A percentile compares a stretch with the other conserved stretches of the same genome.
These are phyloP conservation scores for Wakefieldia striispora DNA, from an alignment of 768 basidiomycete genomes.

Conservation along the genomic window DNA sequence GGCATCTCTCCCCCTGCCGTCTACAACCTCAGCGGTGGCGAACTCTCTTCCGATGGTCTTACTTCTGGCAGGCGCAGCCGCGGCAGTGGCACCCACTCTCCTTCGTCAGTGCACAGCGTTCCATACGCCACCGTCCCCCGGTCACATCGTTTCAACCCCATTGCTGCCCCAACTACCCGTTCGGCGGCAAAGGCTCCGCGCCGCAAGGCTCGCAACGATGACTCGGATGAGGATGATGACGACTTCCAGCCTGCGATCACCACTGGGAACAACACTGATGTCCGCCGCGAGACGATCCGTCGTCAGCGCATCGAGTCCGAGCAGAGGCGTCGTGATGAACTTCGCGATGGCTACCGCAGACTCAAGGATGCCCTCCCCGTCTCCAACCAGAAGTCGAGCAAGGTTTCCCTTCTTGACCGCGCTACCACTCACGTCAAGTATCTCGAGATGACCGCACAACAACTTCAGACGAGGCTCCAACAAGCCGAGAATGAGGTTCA, in stretches of 20 bases:
- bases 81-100: conserved; percentile 60
- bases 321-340: conserved; percentile 88
- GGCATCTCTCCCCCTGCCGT: conserved; percentile 72
- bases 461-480: conserved; percentile 74
- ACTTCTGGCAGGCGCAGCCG: conserved; percentile 66
- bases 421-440: conserved; percentile 86
- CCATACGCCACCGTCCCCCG: conserved; percentile 65
- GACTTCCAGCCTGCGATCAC: conserved; percentile 61
- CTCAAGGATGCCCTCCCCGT: conserved; percentile 89
- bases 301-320: conserved; percentile 93
- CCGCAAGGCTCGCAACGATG: conserved; percentile 54
- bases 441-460: conserved; percentile 75
- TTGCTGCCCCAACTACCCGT: conserved; percentile 49
- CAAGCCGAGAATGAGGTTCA: conserved; percentile 77
- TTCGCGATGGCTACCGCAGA: conserved; percentile 86
- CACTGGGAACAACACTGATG: conserved; percentile 51
- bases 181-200: conserved; percentile 52
- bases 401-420: conserved; percentile 86
- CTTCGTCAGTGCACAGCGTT: conserved; percentile 45
- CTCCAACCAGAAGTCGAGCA: conserved; percentile 91
- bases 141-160: conserved; percentile 79
- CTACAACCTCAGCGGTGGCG: conserved; percentile 67
- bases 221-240: conserved; percentile 71
- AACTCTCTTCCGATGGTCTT: conserved; percentile 71
- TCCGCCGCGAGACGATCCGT: conserved; percentile 87